These are phyloP conservation scores for Arabis hirsuta DNA, from an alignment of 345 rosid genomes.

Conservation along the genomic window DNA sequence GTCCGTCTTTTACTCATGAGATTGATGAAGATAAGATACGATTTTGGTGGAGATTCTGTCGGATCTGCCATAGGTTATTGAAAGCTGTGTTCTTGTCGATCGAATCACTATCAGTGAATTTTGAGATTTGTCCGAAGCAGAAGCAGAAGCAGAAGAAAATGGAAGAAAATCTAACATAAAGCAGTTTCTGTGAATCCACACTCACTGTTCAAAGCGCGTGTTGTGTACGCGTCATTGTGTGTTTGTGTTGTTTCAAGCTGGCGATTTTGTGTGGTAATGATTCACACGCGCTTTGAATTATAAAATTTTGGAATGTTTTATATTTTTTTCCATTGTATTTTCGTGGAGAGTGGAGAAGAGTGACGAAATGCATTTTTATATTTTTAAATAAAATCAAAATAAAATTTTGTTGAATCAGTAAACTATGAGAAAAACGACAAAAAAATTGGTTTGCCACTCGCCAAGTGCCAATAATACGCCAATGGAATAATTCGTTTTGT, in stretches of 20 bases:
- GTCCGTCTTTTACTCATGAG: constrained; percentile 85
- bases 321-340: too few species aligned
- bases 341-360: too few species aligned
- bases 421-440: too few species aligned
- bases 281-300: too few species aligned
- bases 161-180: background rate
- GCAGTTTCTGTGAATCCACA: constrained; percentile 1
- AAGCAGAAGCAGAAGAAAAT: background rate
- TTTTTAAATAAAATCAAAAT: too few species aligned
- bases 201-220: constrained; percentile 2
- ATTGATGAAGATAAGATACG: constrained; percentile 52
- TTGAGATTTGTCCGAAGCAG: background rate
- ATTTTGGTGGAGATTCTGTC: constrained; percentile 15
- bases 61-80: background rate
- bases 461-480: too few species aligned
- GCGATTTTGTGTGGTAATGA: background rate
- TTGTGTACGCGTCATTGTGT: background rate
- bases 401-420: too few species aligned
- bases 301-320: too few species aligned
- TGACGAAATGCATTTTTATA: too few species aligned
- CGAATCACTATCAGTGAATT: background rate
- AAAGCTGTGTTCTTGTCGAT: background rate
- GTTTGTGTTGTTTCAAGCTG: background rate
- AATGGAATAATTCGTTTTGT: too few species aligned
- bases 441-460: too few species aligned